Evolutionary conservation across 768 basidiomycete genomes (phyloP).

Genomic region (Termitomyces sp.): DNA sequence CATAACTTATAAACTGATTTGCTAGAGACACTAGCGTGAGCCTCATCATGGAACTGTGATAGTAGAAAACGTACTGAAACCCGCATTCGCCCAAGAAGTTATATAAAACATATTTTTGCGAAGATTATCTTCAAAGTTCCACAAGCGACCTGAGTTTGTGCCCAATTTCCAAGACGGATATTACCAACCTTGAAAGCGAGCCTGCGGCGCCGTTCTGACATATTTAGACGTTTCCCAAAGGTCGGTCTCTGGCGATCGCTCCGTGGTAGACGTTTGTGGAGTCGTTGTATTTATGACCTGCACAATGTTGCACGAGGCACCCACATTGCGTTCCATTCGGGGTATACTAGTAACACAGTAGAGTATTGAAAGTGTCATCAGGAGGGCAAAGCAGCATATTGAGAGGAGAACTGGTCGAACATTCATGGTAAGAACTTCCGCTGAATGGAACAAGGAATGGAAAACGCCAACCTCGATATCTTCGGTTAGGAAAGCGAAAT

Average conservation of each 20-base stretch:
- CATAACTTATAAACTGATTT: constrained; percentile 36
- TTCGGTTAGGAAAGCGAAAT: not conserved
- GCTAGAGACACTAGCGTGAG: constrained; percentile 20
- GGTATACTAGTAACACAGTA: constrained; percentile 3
- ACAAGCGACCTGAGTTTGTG: not conserved
- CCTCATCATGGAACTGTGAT: not conserved
- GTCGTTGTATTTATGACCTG: not conserved
- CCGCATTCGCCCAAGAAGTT: constrained; percentile 54
- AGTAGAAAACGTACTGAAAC: constrained; percentile 43
- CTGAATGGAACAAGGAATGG: not conserved
- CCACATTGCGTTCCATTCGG: not conserved
- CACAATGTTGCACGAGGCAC: not conserved
- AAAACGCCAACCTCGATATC: not conserved
- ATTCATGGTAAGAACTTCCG: not conserved
- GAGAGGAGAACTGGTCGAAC: not conserved
- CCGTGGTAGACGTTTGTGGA: not conserved
- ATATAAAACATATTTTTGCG: constrained; percentile 51
- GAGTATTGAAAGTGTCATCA: constrained; percentile 4
- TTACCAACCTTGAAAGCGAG: constrained; percentile 15
- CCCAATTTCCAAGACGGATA: not conserved
- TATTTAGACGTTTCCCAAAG: constrained; percentile 16
- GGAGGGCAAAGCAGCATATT: constrained; percentile 2
- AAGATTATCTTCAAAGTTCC: constrained; percentile 37
- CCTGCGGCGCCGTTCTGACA: constrained; percentile 12
- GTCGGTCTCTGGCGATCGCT: not conserved